phyloP scores from a whole-genome alignment of 2,329 filamentous ascomycete species.

The Basipetospora chlamydospora region DNA sequence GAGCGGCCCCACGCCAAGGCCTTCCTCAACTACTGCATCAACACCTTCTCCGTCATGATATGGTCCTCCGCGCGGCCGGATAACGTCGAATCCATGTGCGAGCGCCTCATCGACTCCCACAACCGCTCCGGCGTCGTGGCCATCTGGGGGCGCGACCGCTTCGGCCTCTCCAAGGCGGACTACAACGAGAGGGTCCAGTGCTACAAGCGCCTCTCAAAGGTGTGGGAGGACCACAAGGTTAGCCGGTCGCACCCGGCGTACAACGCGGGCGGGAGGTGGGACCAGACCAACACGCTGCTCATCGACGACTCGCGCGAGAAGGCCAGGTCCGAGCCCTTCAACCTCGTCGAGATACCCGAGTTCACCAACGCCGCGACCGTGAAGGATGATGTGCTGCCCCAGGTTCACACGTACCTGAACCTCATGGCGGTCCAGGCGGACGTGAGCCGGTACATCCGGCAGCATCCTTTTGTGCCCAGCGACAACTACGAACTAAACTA shows the following conservation, averaged over 20 bases:
- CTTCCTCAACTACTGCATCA: slow-evolving; percentile 63
- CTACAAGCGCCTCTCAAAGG: slow-evolving; percentile 65
- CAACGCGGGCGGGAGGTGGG: slow-evolving; percentile 38
- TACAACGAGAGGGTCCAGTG: slow-evolving; percentile 64
- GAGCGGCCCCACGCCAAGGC: slow-evolving; percentile 49
- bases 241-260: slow-evolving; percentile 27
- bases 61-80: slow-evolving; percentile 74
- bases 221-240: slow-evolving; percentile 49
- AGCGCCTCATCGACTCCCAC: slow-evolving; percentile 41
- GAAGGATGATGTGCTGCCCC: slow-evolving; percentile 30
- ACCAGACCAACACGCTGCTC: slow-evolving; percentile 75
- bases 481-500: not conserved
- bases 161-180: slow-evolving; percentile 50
- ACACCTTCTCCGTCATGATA: slow-evolving; percentile 65
- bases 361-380: slow-evolving; percentile 38
- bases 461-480: slow-evolving; percentile 27
- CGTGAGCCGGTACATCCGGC: slow-evolving; percentile 46
- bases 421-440: slow-evolving; percentile 37
- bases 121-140: slow-evolving; percentile 46
- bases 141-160: slow-evolving; percentile 64
- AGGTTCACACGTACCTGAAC: slow-evolving; percentile 49
- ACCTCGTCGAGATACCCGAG: slow-evolving; percentile 68
- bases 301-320: slow-evolving; percentile 79
- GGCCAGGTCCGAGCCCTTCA: slow-evolving; percentile 68
- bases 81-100: slow-evolving; percentile 58